These are phyloP conservation scores for Simplicillium sp. DNA, from an alignment of 2,329 filamentous ascomycete genomes.

Conservation along the genomic window DNA sequence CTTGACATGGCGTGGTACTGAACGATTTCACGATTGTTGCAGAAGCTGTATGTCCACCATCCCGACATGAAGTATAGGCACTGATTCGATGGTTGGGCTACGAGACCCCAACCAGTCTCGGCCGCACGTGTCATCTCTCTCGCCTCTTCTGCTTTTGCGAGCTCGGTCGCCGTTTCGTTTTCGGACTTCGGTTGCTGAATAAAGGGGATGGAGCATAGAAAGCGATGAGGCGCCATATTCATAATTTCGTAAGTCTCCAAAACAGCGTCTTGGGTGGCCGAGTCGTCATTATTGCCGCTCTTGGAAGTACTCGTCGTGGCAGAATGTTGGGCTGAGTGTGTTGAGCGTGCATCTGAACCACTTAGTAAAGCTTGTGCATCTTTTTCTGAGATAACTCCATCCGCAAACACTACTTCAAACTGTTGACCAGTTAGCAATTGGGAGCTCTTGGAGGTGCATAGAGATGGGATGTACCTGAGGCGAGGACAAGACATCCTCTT, in stretches of 20 bases:
- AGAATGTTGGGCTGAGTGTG: slow-evolving; percentile 29
- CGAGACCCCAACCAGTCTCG: slow-evolving; percentile 68
- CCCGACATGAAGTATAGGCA: slow-evolving; percentile 78
- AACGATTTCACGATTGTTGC: slow-evolving; percentile 77
- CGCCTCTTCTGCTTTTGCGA: slow-evolving; percentile 65
- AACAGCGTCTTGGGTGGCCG: slow-evolving; percentile 19
- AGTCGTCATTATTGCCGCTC: slow-evolving; percentile 15
- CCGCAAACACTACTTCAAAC: slow-evolving; percentile 73
- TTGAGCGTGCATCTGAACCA: slow-evolving; percentile 20
- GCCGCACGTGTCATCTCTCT: slow-evolving; percentile 72
- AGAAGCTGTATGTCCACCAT: slow-evolving; percentile 96
- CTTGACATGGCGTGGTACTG: slow-evolving; percentile 82
- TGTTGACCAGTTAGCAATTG: slow-evolving; percentile 24
- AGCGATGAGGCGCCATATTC: slow-evolving; percentile 58
- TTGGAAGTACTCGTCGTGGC: slow-evolving; percentile 24
- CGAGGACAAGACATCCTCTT: slow-evolving; percentile 79
- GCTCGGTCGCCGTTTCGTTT: slow-evolving; percentile 57
- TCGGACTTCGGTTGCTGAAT: slow-evolving; percentile 48
- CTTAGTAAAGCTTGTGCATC: slow-evolving; percentile 57
- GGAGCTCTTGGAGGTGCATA: not conserved
- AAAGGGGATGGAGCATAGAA: slow-evolving; percentile 76
- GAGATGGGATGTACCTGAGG: slow-evolving; percentile 56
- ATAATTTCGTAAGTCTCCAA: slow-evolving; percentile 61
- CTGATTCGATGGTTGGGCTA: slow-evolving; percentile 68
- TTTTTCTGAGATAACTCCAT: slow-evolving; percentile 60